A percentile compares a stretch with the other conserved stretches of the same genome.
Conservation (phyloP, 805 yeast species). For the Candida wancherniae region DNA sequence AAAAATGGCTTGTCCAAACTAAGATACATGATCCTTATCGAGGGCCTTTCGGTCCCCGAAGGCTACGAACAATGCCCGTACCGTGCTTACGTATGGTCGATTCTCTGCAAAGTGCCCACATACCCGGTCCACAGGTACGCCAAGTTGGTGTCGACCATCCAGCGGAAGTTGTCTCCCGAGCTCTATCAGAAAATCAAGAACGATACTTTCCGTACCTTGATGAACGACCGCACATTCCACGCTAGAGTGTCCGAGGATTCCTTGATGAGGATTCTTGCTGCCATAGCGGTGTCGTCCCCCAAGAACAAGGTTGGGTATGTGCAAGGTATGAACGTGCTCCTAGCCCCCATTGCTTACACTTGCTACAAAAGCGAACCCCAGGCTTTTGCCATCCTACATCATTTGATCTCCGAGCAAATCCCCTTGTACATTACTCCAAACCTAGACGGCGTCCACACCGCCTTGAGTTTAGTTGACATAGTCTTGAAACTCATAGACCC, state of each 20-base stretch:
- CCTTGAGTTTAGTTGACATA: slow-evolving; percentile 65
- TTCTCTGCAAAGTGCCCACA: slow-evolving; percentile 61
- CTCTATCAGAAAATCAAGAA: slow-evolving; percentile 68
- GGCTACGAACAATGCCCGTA: slow-evolving; percentile 58
- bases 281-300: slow-evolving; percentile 52
- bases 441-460: slow-evolving; percentile 77
- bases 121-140: slow-evolving; percentile 53
- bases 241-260: slow-evolving; percentile 64
- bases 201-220: slow-evolving; percentile 81
- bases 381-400: slow-evolving; percentile 69
- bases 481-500: slow-evolving; percentile 72
- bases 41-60: slow-evolving; percentile 37
- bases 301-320: slow-evolving; percentile 52
- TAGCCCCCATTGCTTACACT: slow-evolving; percentile 78
- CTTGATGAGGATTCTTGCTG: slow-evolving; percentile 62
- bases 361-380: slow-evolving; percentile 75
- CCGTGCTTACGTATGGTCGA: slow-evolving; percentile 76
- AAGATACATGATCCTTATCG: slow-evolving; percentile 35
- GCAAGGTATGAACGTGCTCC: slow-evolving; percentile 87
- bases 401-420: slow-evolving; percentile 56
- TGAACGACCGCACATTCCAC: slow-evolving; percentile 65
- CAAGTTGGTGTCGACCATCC: slow-evolving; percentile 47
- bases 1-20: slow-evolving; percentile 50
- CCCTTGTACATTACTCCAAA: slow-evolving; percentile 78
- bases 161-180: slow-evolving; percentile 38